Evolutionary conservation across 1,284 basidiomycete species (phyloP).

Genomic region (Papiliotrema nemorosa): DNA sequence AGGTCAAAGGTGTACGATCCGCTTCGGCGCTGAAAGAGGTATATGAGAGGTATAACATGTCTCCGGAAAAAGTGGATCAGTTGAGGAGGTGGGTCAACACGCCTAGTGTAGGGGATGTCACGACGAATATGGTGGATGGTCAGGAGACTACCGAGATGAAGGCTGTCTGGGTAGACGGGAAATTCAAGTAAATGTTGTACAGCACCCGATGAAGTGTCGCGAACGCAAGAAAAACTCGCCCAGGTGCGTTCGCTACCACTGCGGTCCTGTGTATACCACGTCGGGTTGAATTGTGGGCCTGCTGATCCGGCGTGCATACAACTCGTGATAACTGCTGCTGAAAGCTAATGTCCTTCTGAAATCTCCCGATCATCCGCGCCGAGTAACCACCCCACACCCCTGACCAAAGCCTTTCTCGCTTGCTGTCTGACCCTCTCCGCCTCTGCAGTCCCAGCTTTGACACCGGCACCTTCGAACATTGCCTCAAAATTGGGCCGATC

Average conservation of each 20-base stretch:
- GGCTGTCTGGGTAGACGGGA: slow-evolving; percentile 34
- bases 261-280: too few relatives aligned
- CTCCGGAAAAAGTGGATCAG: slow-evolving; percentile 56
- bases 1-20: slow-evolving; percentile 58
- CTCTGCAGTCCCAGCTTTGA: slow-evolving; percentile 18
- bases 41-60: slow-evolving; percentile 58
- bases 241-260: too few relatives aligned
- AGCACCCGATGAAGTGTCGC: too few relatives aligned
- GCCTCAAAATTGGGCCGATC: slow-evolving; percentile 12
- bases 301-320: too few relatives aligned
- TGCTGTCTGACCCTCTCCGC: slow-evolving; percentile 37
- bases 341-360: neutral
- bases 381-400: slow-evolving; percentile 50
- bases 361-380: slow-evolving; percentile 48
- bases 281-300: too few relatives aligned
- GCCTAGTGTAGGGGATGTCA: slow-evolving; percentile 61
- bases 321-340: too few relatives aligned
- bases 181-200: too few relatives aligned
- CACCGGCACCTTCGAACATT: slow-evolving; percentile 26
- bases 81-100: slow-evolving; percentile 65
- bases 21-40: slow-evolving; percentile 49
- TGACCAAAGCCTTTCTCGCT: slow-evolving; percentile 44
- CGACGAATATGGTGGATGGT: slow-evolving; percentile 56
- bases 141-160: slow-evolving; percentile 60
- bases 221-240: too few relatives aligned